Evolutionary conservation across 2,329 filamentous ascomycete genomes (phyloP).

Genomic region (Arthroderma sp.): DNA sequence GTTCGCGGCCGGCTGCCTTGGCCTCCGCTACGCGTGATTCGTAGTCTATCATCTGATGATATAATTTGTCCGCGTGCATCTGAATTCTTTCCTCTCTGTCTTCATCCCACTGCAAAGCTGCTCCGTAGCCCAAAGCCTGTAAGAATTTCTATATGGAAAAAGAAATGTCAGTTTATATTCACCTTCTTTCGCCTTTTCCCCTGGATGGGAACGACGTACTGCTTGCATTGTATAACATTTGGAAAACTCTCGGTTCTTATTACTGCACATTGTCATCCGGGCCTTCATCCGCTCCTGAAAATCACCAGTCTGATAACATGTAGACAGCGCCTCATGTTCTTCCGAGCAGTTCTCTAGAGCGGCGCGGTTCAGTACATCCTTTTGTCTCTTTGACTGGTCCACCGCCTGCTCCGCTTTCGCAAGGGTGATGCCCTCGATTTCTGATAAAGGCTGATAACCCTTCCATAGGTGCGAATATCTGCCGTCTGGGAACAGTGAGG

Average conservation of each 20-base stretch:
- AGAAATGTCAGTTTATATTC: constrained; percentile 3
- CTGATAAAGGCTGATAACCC: constrained; percentile 61
- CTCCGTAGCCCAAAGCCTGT: constrained; percentile 77
- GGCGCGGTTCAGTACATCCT: constrained; percentile 60
- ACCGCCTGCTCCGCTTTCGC: constrained; percentile 75
- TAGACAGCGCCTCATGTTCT: constrained; percentile 68
- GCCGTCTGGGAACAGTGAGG: constrained; percentile 54
- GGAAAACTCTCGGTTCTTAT: constrained; percentile 65
- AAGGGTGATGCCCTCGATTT: constrained; percentile 57
- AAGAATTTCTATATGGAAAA: constrained; percentile 54
- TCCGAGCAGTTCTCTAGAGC: constrained; percentile 88
- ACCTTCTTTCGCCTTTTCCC: neutral
- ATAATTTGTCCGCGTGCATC: constrained; percentile 87
- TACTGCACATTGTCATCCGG: constrained; percentile 62
- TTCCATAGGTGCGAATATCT: constrained; percentile 85
- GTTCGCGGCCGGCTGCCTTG: constrained; percentile 28
- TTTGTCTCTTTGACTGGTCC: constrained; percentile 71
- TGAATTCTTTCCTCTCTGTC: constrained; percentile 77
- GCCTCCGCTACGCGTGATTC: constrained; percentile 59
- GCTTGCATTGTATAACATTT: constrained; percentile 82
- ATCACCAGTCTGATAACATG: constrained; percentile 65
- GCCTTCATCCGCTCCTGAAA: constrained; percentile 43
- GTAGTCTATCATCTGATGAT: constrained; percentile 72
- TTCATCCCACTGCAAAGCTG: constrained; percentile 48
- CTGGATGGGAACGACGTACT: constrained; percentile 33